phyloP scores from a whole-genome alignment of 371 early-diverging fungal species.

The Chytridiales sp. region DNA sequence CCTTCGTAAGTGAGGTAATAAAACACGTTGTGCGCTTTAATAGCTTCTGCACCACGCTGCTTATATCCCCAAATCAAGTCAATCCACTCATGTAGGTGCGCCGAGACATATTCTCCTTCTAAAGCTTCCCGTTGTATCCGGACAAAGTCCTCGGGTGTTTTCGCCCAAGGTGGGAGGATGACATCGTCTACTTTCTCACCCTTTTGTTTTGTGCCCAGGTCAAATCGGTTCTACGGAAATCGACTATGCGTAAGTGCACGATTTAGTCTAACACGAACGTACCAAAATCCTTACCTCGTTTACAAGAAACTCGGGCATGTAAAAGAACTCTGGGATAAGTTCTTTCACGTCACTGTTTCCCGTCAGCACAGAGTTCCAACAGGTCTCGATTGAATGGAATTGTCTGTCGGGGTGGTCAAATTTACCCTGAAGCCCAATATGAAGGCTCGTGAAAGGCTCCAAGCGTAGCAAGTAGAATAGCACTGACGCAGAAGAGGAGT shows the following conservation, averaged over 20 bases:
- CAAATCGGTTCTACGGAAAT: slow-evolving; percentile 65
- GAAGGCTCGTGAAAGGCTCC: slow-evolving; percentile 80
- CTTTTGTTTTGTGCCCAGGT: slow-evolving; percentile 66
- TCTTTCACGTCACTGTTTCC: slow-evolving; percentile 78
- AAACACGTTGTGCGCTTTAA: slow-evolving; percentile 84
- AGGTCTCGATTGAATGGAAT: slow-evolving; percentile 45
- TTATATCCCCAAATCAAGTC: slow-evolving; percentile 60
- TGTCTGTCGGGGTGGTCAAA: slow-evolving; percentile 79
- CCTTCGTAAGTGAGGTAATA: slow-evolving; percentile 91
- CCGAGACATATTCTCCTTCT: slow-evolving; percentile 85
- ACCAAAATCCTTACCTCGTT: slow-evolving; percentile 55
- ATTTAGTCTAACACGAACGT: neutral
- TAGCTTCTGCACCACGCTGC: slow-evolving; percentile 51
- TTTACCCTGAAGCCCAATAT: slow-evolving; percentile 73
- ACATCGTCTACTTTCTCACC: slow-evolving; percentile 53
- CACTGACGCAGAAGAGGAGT: slow-evolving; percentile 83
- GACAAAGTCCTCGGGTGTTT: slow-evolving; percentile 83
- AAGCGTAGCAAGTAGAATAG: slow-evolving; percentile 80
- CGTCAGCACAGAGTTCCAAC: slow-evolving; percentile 47
- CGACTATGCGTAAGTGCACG: slow-evolving; percentile 1
- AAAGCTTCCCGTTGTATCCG: slow-evolving; percentile 86
- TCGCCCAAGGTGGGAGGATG: slow-evolving; percentile 53
- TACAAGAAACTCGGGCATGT: slow-evolving; percentile 79
- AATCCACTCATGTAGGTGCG: slow-evolving; percentile 53
- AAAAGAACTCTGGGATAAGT: slow-evolving; percentile 88